Percentiles rank a stretch among this genome's conserved stretches.
Evolutionary conservation across 208 protist species (phyloP).

Genomic region (Crithidia fasciculata): DNA sequence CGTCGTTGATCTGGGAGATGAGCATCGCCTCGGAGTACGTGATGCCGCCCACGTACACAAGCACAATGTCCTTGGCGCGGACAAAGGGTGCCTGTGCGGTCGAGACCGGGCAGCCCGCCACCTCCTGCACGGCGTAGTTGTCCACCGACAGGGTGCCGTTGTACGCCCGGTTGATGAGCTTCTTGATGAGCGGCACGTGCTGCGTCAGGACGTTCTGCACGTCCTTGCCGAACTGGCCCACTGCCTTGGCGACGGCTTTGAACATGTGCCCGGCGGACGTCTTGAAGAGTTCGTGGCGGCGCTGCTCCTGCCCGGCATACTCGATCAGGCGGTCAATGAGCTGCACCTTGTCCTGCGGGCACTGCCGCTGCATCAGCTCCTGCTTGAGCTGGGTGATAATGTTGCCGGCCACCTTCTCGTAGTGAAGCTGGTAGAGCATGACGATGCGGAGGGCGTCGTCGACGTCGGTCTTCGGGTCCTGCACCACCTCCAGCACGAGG

Average conservation of each 20-base stretch:
- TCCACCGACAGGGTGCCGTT: constrained; percentile 81
- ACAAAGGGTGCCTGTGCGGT: constrained; percentile 51
- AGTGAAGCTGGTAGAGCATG: constrained; percentile 82
- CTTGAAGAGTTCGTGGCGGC: constrained; percentile 79
- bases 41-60: constrained; percentile 82
- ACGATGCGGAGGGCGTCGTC: constrained; percentile 80
- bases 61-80: constrained; percentile 83
- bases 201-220: constrained; percentile 98
- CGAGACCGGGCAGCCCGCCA: constrained; percentile 63
- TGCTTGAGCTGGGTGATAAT: constrained; percentile 72
- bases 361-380: constrained; percentile 64
- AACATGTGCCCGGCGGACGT: constrained; percentile 77
- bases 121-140: constrained; percentile 70
- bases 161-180: constrained; percentile 87
- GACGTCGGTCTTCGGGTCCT: constrained; percentile 84
- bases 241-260: constrained; percentile 76
- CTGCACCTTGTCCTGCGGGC: constrained; percentile 60
- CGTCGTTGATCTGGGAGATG: constrained; percentile 77
- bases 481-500: constrained; percentile 78
- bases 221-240: constrained; percentile 86
- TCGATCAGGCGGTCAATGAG: constrained; percentile 79
- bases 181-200: constrained; percentile 93
- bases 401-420: constrained; percentile 76
- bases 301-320: constrained; percentile 65
- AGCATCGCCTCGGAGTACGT: constrained; percentile 86